Evolutionary conservation across 2,329 filamentous ascomycete genomes (phyloP), one percentile per base, ranked within the genome.

Genomic region (Neobulgaria alba): DNA sequence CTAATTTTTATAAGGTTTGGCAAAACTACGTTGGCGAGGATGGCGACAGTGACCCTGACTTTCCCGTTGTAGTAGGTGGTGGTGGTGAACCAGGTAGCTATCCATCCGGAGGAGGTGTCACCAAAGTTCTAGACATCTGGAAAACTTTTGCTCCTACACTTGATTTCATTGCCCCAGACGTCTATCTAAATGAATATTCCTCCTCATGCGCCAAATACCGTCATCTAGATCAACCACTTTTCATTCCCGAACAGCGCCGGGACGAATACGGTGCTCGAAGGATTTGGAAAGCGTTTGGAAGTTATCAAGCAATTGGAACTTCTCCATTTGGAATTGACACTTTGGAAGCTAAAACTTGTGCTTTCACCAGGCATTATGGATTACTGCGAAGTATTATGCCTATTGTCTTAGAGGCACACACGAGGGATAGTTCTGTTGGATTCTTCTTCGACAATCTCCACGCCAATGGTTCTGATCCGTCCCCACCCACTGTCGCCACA

Each of bases 101-200:
- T 43, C 69, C 69, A 2, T 71, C 67, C 3, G 69, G 69, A 10
- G 69, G 68, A 4, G 60, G 57, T 21, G 61, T 61, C 3, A 56
- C 51, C 35, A 61, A 65, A 36, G 63, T 26, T 3, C 56, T 69
- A 33, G 67, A 69, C 46, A 55, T 71, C 29, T 71, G 66, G 65
- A 56, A 60, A 36, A 41, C 44, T 8, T 64, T 64, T 45, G 64
- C 67, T 2, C 65, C 63, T 0, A 51, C 56, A 3, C 57, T 72
- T 1, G 66, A 69, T 46, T 65, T 71, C 38, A 62, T 72, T 23
- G 54, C 62, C 2, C 67, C 68, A 3, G 69, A 72, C 41, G 44
- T 71, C 29, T 71, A 72, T 45, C 55, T 69, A 8, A 64, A 67
- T 41, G 23, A 26, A 12, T 26, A 69, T 19, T 69, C 69, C 38